Evolutionary conservation across 306 rosid genomes (phyloP), one percentile per base, ranked within the genome.

Genomic region (Betula pendula): DNA sequence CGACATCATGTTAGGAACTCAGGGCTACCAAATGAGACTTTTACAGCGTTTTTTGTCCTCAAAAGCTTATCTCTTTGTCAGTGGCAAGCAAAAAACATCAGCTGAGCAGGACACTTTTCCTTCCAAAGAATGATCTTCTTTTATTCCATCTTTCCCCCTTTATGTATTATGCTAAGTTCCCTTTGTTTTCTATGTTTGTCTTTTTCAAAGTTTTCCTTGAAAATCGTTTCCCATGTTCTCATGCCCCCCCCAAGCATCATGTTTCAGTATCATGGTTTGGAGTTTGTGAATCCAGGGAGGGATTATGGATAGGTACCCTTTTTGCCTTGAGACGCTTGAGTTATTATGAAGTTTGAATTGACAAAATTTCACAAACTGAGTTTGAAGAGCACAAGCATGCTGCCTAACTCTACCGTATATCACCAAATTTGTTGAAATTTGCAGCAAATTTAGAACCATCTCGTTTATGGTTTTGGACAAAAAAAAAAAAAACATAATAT

Each of bases 1-100:
- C 81, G 77, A 63, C 77, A 83, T 74, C 63, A 44, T 79, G 74
- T 70, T 70, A 15, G 69, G 71, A 49, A 52, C 42, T 65, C 31
- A 7, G 68, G 68, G 58, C 45, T 29, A 72, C 58, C 66, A 53
- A n/a, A 53, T 25, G 25, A 69, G 22, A 24, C 45, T 62, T 71
- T 25, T 72, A 66, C 81, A 81, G 74, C 75, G 38, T 76, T 40
- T 12, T 43, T 31, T 38, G 58, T 7, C 9, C 65, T 53, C 10
- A 63, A 80, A 75, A 35, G 76, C 73, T 49, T 65, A 63, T 75
- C 73, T 75, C 73, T 8, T 7, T 16, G 52, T 8, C 62, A 17
- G 35, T 17, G 31, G 45, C 83, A 44, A 69, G 75, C n/a, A 38
- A 16, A 58, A 8, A 45, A 31, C 68, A 56, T 2, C 33, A 45